Base-by-base conservation (phyloP, 352 stramenopile species). In the Pythium oligandrum region DNA sequence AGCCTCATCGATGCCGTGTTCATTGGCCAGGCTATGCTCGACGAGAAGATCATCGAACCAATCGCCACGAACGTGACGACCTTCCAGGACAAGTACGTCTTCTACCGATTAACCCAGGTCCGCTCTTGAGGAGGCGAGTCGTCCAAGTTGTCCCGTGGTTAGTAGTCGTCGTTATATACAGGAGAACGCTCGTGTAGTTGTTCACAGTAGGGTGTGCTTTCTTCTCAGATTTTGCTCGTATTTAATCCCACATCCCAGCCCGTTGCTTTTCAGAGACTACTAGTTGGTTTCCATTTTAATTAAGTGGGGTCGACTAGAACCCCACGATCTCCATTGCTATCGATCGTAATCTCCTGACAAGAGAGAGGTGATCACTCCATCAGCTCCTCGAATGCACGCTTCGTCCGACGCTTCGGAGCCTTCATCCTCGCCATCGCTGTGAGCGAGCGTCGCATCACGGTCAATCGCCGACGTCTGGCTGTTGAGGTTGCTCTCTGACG, bases 1-100 rank as follows among this genome's bases (percentile, higher is more conserved):
- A 75, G 77, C 47, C 60, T 86, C n/a, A 82, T 93, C 37, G 84
- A 94, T 53, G 82, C 84, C 30, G 71, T 93, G 48, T 64, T 94
- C 11, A 73, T 94, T n/a, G 84, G 84, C 3, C 84, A 94, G 53
- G 68, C 66, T 6, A 59, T 94, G 31, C 54, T 94, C 51, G 84
- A 94, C 52, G 84, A 94, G 33, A 76, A 77, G 34, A 58, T 91
- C 36, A 86, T 94, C 36, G 79, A 90, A 53, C 73, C 84, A 3
- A 88, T 94, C 40, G 78, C 83, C 10, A 74, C 78, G 36, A 73
- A 61, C 34, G 69, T 89, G 46, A 71, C 74, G 31, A 84, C 68
- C 52, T 94, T 94, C 71, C 84, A 94, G 54, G 82, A 92, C 70
- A 88, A 88, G 57, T 92, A 91, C 56, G 78, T 91, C 39, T 91